Evolutionary conservation across 1,284 basidiomycete species (phyloP), one percentile per base, ranked within the genome.

Genomic region (Farysia itapuensis): DNA sequence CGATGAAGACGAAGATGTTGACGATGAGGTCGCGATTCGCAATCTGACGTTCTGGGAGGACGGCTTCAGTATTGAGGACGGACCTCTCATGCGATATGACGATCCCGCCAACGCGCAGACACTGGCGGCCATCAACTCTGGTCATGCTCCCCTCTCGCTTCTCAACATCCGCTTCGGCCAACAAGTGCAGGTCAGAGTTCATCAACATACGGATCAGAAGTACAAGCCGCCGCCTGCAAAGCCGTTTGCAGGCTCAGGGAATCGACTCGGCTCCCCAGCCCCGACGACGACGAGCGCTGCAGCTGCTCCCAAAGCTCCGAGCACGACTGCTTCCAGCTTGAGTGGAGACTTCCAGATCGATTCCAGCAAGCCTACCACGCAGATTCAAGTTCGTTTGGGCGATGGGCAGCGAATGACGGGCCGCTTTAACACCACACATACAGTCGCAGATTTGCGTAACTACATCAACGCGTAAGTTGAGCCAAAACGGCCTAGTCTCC

Each of bases 11-110:
- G 57, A 70, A 6, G 80, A 79, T 36, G 82, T 81, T 18, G 83
- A 84, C 19, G 81, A 82, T 32, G 60, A 59, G 20, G 58, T 56
- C 0, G 87, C 83, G 0, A 83, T 86, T 35, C 85, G 94, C 11
- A 82, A 85, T 44, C 80, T 97, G 26, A 94, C 88, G 0, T 91
- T 98, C 78, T 98, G 95, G 94, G 82, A 86, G 25, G 84, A 97
- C 61, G 94, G 94, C 0, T 97, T 97, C 79, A 87, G 86, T 34
- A 84, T 98, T 44, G 91, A 94, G 68, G 90, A 93, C 64, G 91
- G 92, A 2, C 85, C 86, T 28, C 80, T 97, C 45, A 83, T 88
- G 82, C 80, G 83, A 29, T 96, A 95, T 74, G 88, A 90, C 45
- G 85, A 92, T 60, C 89, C 91, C 0, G 81, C 80, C 5, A 86